phyloP scores from a whole-genome alignment of 2,329 filamentous ascomycete genomes.

The Botrytis squamosa region DNA sequence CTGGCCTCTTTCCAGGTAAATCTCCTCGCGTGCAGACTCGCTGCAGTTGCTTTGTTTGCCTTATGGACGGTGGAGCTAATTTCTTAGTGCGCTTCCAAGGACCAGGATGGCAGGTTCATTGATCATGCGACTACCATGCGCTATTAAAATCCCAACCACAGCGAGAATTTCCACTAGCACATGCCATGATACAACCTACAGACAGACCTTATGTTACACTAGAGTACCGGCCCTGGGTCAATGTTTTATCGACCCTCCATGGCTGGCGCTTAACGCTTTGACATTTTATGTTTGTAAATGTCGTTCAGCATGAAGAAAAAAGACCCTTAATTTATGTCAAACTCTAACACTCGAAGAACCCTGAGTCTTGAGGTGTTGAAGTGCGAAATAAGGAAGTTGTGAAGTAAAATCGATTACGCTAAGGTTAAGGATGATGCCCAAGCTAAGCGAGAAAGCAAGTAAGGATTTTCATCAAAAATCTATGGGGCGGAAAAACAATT shows the following conservation, averaged over 20 bases:
- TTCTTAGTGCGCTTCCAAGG: constrained; percentile 13
- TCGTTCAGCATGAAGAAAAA: neutral
- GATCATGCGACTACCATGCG: constrained; percentile 17
- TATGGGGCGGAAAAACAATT: constrained; percentile 7
- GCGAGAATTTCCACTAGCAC: neutral
- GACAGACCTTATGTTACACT: constrained; percentile 2
- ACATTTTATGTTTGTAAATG: neutral
- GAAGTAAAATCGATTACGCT: neutral
- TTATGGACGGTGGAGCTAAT: constrained; percentile 10
- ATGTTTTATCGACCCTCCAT: neutral
- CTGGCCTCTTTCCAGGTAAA: neutral
- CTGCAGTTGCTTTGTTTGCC: constrained; percentile 13
- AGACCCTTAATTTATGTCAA: constrained; percentile 8
- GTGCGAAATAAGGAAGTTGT: neutral
- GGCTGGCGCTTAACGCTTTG: neutral
- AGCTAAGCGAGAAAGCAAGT: constrained; percentile 16
- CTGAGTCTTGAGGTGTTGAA: neutral
- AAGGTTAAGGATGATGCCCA: constrained; percentile 3
- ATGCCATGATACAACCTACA: constrained; percentile 1
- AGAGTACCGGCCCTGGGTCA: neutral
- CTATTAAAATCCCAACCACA: neutral
- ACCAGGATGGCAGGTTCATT: constrained; percentile 16
- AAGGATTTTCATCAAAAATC: neutral
- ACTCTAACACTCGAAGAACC: neutral
- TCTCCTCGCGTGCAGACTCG: constrained; percentile 1